Conservation (phyloP, 805 yeast genomes). For the Hanseniaspora lachancei region DNA sequence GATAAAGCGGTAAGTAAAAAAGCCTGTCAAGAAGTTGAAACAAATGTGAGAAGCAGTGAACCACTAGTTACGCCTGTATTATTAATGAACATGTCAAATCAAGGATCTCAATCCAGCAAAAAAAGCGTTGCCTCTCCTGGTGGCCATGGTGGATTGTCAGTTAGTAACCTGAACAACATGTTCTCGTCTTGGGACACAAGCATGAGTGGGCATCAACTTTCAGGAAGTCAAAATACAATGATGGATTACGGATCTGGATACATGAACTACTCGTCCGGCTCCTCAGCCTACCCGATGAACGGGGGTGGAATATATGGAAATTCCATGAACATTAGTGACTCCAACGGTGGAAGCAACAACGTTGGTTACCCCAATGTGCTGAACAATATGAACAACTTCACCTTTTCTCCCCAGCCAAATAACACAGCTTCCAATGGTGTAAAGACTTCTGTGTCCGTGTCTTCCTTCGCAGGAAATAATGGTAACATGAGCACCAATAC, state of each 20-base stretch:
- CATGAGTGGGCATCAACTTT: background rate
- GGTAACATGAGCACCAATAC: background rate
- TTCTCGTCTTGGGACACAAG: conserved; percentile 10
- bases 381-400: conserved; percentile 6
- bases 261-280: background rate
- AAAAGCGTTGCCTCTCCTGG: background rate
- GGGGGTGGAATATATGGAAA: background rate
- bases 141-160: background rate
- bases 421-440: background rate
- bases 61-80: background rate
- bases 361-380: background rate
- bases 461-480: background rate
- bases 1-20: background rate
- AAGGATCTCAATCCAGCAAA: background rate
- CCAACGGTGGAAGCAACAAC: background rate
- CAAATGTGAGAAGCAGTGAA: background rate
- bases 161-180: conserved; percentile 1
- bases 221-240: background rate
- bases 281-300: background rate
- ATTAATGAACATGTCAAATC: background rate
- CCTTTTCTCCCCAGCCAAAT: background rate
- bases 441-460: background rate
- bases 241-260: background rate
- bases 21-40: background rate
- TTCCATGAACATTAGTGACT: background rate